Base-by-base conservation (phyloP, 2,329 filamentous ascomycete genomes). In the Hortaea sp. region DNA sequence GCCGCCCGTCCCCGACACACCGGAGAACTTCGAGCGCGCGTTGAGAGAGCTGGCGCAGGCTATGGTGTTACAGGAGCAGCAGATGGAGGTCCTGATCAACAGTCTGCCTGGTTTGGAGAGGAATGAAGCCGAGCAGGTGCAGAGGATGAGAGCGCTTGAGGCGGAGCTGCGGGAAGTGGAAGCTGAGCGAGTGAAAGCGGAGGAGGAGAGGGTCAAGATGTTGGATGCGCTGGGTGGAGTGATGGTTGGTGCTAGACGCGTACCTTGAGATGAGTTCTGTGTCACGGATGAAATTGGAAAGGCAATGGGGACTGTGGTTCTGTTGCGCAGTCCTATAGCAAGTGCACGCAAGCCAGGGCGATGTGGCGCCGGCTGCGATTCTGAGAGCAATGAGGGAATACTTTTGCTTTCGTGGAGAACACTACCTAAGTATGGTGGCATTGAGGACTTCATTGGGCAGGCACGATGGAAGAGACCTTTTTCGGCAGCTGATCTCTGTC, bases 81-180 rank as follows among this genome's bases (percentile, higher is more conserved):
- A 90, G 68, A 88, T 92, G 51, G 86, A 92, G 63, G 73, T 78
- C 39, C 69, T 92, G 41, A 85, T 90, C 48, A 83, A 81, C 11
- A 78, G 76, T 20, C 72, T 94, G 2, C 87, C 87, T 0, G 87
- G 87, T 0, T 70, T 92, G 20, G 83, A 87, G 39, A 85, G 82
- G 51, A 90, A 83, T 58, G 84, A 90, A 63, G 73, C 77, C 51
- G 83, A 88, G 58, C 87, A 94, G 65, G 76, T 85, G 60, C 73
- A 76, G 53, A 76, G 77, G 43, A 71, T 75, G 61, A 57, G 61
- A 43, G 67, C 67, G 53, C 50, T 74, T 49, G 68, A 73, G 57
- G 55, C 50, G 37, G 63, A 72, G 53, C 43, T 74, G 50, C 61
- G 66, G 37, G 63, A 65, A 34, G 56, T 70, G 20, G 70, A 73